These are phyloP conservation scores for Hibiscus trionum DNA, from an alignment of 345 rosid species.

Conservation along the genomic window DNA sequence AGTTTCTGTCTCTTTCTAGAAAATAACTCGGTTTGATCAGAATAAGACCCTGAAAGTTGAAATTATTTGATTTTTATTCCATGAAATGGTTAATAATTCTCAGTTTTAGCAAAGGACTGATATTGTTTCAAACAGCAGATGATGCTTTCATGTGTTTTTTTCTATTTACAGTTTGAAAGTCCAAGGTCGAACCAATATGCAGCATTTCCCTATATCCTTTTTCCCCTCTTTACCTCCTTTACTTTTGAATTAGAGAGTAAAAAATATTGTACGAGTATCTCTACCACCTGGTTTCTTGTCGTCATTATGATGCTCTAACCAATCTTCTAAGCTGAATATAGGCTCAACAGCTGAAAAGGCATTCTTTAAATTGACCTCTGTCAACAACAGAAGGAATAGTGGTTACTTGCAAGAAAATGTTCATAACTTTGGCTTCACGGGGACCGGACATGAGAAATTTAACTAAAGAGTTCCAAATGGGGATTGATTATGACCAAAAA, in stretches of 20 bases:
- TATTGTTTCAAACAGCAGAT: not conserved
- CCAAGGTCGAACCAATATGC: not conserved
- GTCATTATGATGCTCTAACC: constrained; percentile 13
- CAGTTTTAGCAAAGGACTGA: not conserved
- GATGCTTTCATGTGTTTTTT: not conserved
- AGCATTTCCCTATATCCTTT: not conserved
- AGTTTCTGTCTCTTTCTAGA: constrained; percentile 49
- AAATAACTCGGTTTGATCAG: constrained; percentile 34
- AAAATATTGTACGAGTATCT: not conserved
- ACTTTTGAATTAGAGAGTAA: constrained; percentile 10
- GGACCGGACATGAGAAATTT: not conserved
- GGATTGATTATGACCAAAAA: not conserved
- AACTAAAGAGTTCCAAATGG: not conserved
- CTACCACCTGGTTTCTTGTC: constrained; percentile 21
- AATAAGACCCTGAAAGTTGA: constrained; percentile 32
- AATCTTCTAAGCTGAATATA: constrained; percentile 16
- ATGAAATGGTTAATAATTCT: not conserved
- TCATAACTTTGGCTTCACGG: not conserved
- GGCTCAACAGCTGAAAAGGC: constrained; percentile 18
- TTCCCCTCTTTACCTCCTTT: not conserved
- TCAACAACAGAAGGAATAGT: constrained; percentile 1
- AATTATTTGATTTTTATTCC: not conserved
- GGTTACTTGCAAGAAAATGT: constrained; percentile 10
- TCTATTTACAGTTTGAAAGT: not conserved
- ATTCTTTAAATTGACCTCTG: constrained; percentile 22